phyloP scores from a whole-genome alignment of 2,329 filamentous ascomycete species.

The Hypoxylon sp. region DNA sequence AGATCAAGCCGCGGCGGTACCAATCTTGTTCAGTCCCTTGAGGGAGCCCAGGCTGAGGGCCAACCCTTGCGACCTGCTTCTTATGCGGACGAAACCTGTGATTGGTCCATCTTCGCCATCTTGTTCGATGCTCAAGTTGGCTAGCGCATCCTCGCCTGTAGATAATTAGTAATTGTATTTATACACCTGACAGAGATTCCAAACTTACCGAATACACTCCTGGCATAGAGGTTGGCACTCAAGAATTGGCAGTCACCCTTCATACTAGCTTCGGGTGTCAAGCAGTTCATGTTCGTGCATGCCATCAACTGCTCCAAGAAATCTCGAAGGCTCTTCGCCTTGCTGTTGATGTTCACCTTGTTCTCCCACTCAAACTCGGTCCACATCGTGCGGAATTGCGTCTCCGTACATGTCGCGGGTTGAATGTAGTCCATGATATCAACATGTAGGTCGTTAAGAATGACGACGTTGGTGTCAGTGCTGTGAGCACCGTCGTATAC shows the following conservation, averaged over 20 bases:
- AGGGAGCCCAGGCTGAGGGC: slow-evolving; percentile 92
- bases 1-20: slow-evolving; percentile 50
- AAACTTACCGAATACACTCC: slow-evolving; percentile 94
- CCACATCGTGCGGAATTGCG: slow-evolving; percentile 99
- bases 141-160: slow-evolving; percentile 94
- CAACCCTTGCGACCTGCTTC: slow-evolving; percentile 94
- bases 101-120: slow-evolving; percentile 95
- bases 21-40: slow-evolving; percentile 90
- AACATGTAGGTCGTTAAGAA: slow-evolving; percentile 96
- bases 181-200: neutral
- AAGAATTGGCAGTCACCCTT: slow-evolving; percentile 98
- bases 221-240: slow-evolving; percentile 94
- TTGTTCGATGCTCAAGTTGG: slow-evolving; percentile 97
- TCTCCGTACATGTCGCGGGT: slow-evolving; percentile 94
- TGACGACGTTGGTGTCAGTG: slow-evolving; percentile 95
- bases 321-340: slow-evolving; percentile 88
- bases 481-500: slow-evolving; percentile 94
- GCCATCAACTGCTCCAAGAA: slow-evolving; percentile 97
- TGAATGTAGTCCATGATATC: slow-evolving; percentile 99
- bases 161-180: slow-evolving; percentile 29
- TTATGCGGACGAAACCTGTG: slow-evolving; percentile 96
- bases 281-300: slow-evolving; percentile 97
- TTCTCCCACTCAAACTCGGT: slow-evolving; percentile 99
- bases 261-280: slow-evolving; percentile 94
- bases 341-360: slow-evolving; percentile 99